phyloP scores from a whole-genome alignment of 73 alveolate species.

The Breviolum minutum region DNA sequence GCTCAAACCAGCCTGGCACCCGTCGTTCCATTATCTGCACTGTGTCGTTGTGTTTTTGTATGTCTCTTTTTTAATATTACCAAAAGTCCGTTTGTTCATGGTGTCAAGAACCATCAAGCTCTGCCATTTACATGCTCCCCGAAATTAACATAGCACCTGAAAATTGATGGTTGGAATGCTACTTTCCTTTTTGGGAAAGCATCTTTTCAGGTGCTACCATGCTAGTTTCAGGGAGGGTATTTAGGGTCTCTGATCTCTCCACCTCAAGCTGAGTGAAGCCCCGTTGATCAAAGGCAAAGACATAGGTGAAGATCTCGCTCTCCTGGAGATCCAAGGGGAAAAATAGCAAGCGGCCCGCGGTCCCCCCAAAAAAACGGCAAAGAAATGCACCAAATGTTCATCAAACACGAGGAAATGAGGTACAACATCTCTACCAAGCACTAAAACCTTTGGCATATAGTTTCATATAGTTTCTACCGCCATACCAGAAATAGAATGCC shows the following conservation, averaged over 20 bases:
- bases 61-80: no score
- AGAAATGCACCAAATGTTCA: background rate
- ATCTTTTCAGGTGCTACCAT: background rate
- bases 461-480: no score
- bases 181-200: background rate
- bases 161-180: background rate
- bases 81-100: background rate
- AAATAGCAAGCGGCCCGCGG: background rate
- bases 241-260: background rate
- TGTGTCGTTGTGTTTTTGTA: background rate
- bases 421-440: background rate
- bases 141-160: background rate
- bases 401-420: background rate
- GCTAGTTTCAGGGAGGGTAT: background rate
- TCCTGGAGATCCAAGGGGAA: constrained; percentile 7
- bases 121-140: background rate
- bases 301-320: constrained; percentile 42
- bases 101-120: background rate
- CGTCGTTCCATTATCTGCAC: background rate
- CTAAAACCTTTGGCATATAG: background rate
- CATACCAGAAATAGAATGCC: no score
- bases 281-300: constrained; percentile 69
- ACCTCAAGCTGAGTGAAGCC: constrained; percentile 78
- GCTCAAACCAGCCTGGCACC: constrained; percentile 95
- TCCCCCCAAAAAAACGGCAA: background rate